Base-by-base conservation (phyloP, 352 stramenopile genomes). In the Aphanomyces euteiches region DNA sequence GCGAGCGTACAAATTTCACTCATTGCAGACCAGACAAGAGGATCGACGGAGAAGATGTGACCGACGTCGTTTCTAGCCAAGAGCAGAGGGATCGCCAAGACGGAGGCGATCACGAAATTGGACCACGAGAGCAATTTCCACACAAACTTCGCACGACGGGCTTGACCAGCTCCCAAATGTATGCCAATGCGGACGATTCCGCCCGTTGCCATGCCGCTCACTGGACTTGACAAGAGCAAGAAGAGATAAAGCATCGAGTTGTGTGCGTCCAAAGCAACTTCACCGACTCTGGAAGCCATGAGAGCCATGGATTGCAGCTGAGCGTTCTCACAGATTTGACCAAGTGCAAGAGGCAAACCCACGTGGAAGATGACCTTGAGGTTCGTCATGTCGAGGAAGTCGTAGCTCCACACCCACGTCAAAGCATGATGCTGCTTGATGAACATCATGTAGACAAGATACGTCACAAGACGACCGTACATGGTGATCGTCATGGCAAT, bases 241-340 rank as follows among this genome's bases (percentile, higher is more conserved):
- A 94, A 92, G 43, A 93, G 73, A 74, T 94, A 85, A 77, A 94
- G 88, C 85, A 93, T 94, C 21, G 85, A 80, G 71, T 88, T 92
- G 74, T 95, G 84, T 17, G 87, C 79, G 19, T 80, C 84, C 10
- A 95, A 73, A 63, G 93, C 82, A 3, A 89, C 65, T 66, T 93
- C 78, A 34, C 85, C 81, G 72, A 93, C 86, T 37, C 67, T 78
- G 40, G 79, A 83, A 5, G 88, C 80, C 34, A 93, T 89, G 17
- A 94, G 67, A 57, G 85, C 82, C 77, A 96, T 90, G 48, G 78
- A 85, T 56, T 90, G 77, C 0, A 96, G 74, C 77, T 94, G 86
- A 39, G 80, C 72, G 73, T 96, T 90, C 72, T 96, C 88, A 45
- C 93, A 90, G 8, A 94, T 53, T 34, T 79, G 88, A 3, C 84